Base-by-base conservation (phyloP, 139 green algal genomes). In the Raphidocelis subcapitata region DNA sequence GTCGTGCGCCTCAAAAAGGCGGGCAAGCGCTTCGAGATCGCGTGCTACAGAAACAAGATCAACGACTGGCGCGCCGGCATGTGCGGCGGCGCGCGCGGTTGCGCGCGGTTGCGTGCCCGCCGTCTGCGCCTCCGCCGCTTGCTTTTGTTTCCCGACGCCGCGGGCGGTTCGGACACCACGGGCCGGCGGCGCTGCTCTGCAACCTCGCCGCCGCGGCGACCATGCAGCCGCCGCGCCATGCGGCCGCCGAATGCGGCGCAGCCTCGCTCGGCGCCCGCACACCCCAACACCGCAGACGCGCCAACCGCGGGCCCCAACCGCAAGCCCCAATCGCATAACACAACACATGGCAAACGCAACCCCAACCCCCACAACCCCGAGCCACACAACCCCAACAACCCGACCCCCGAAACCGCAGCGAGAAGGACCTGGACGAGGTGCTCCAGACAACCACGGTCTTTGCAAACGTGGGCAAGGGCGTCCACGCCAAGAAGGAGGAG, bases 11-110 rank as follows among this genome's bases (percentile, higher is more conserved):
- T 94, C 5, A 97, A 96, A 73, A 98, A 97, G 78, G 75, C 81
- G 23, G 96, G 96, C 31, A 90, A 91, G 69, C 85, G 94, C 2
- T 99, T 99, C 79, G 96, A 99, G 79, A 89, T 99, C 15, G 96
- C 96, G 0, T 98, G 94, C 81, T 99, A 99, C 88, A 97, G 97
- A 69, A 99, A 99, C 88, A 99, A 98, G 69, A 91, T 98, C 12
- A 46, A 87, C 23, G 94, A 97, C 73, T 97, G 92, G 92, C 72
- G 92, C 18, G 89, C 82, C 55, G 91, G 90, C 59, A 87, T 95
- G 92, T 97, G 69, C 91, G 91, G n/a, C n/a, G n/a, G 49, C 49
- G 20, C 20, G 49, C 18, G 49, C 49, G 20, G 49, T 64, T 21
- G 18, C 56, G 23, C 56, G 24, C 16, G 12, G 18, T 64, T 64